Evolutionary conservation across 129 eudicot genomes (phyloP), one percentile per base, ranked within the genome.

Genomic region (Centella asiatica): DNA sequence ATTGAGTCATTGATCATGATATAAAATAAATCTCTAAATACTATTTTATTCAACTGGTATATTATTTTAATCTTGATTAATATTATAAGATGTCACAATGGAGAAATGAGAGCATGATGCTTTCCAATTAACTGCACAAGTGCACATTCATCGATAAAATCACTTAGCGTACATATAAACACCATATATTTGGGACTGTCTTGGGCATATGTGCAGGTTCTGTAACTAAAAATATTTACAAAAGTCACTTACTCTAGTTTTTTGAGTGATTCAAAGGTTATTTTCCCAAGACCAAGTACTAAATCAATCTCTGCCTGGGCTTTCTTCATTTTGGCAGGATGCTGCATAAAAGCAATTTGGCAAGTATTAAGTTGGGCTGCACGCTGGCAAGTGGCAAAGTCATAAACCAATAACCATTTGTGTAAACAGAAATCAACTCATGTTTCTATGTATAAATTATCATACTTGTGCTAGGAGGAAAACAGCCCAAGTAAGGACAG

Each of bases 401-500:
- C 15, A 49, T 53, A 32, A 44, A 62, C 67, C 17, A 1, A 1
- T 6, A 6, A 8, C 11, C n/a, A n/a, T n/a, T 14, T 55, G 27
- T 23, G 2, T 6, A 15, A 5, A 17, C 18, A 27, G 60, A 1
- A 27, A 11, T 28, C 12, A 44, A 27, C 29, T n/a, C 11, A 46
- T 33, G n/a, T 39, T 26, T 58, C 47, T 47, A 63, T 57, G 27
- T 39, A 24, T 50, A 19, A 36, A 25, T 31, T 37, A 55, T 7
- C 74, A 33, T 75, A 90, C 97, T 66, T 93, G 95, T 33, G 92
- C 96, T 29, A 93, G 87, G 71, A 93, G 96, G 77, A 71, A 93
- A 73, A 87, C 72, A 23, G 96, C 85, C 99, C 99, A 93, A 4
- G 99, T 93, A 69, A 85, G 99, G 60, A 87, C 96, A 44, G 96